Conservation (phyloP, 2,329 filamentous ascomycete genomes). For the Amylocarpus encephaloides region DNA sequence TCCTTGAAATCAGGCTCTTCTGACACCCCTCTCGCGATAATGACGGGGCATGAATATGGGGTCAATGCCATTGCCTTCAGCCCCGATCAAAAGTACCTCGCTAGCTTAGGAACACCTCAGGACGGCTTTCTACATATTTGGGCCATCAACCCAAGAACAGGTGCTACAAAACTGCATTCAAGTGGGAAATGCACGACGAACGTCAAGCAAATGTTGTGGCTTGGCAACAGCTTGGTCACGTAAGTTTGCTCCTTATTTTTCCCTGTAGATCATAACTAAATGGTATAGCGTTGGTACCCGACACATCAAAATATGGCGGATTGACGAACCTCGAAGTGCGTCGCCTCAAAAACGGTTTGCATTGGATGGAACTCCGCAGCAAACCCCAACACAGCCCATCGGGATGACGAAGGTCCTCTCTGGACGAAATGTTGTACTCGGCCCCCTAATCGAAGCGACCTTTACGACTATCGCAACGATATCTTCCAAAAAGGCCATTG, state of each 20-base stretch:
- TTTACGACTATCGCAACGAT: constrained; percentile 74
- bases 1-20: constrained; percentile 72
- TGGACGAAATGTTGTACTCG: constrained; percentile 83
- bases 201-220: constrained; percentile 83
- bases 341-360: constrained; percentile 59
- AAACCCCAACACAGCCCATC: constrained; percentile 30
- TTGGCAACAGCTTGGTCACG: constrained; percentile 77
- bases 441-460: constrained; percentile 71
- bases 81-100: constrained; percentile 75
- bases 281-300: constrained; percentile 62
- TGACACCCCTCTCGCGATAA: constrained; percentile 74
- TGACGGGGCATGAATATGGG: constrained; percentile 86
- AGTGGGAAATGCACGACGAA: constrained; percentile 91
- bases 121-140: constrained; percentile 93
- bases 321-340: constrained; percentile 57
- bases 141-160: constrained; percentile 76
- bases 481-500: constrained; percentile 65
- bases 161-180: constrained; percentile 69
- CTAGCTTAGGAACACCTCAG: constrained; percentile 80
- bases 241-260: constrained; percentile 30
- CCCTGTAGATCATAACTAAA: constrained; percentile 11
- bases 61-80: constrained; percentile 88
- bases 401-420: constrained; percentile 62
- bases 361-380: constrained; percentile 35
- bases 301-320: constrained; percentile 89